These are phyloP conservation scores for Sphagnum magellanicum DNA, from an alignment of 228 moss, liverwort and hornwort genomes.

Conservation along the genomic window DNA sequence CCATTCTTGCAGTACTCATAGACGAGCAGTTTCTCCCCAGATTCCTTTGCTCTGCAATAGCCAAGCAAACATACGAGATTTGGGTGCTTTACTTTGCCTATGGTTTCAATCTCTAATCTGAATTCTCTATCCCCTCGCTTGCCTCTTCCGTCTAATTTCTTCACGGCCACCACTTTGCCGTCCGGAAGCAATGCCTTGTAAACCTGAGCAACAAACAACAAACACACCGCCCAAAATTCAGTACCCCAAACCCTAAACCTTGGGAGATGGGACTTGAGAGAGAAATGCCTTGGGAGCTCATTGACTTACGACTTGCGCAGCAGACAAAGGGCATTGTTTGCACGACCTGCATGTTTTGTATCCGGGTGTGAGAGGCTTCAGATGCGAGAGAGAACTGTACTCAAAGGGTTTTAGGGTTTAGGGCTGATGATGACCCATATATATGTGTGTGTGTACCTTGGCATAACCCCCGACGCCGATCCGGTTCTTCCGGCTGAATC, in stretches of 20 bases:
- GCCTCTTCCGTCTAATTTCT: conserved; percentile 34
- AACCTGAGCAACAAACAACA: conserved; percentile 13
- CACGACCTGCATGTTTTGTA: too few species aligned
- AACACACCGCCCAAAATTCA: too few species aligned
- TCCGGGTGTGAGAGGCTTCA: too few species aligned
- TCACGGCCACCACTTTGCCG: conserved; percentile 36
- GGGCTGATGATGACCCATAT: too few species aligned
- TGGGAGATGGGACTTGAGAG: too few species aligned
- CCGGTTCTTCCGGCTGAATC: conserved; percentile 29
- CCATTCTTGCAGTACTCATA: conserved; percentile 52
- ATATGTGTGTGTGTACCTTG: conserved; percentile 13
- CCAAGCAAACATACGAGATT: conserved; percentile 43
- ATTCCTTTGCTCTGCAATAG: conserved; percentile 39
- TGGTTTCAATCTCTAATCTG: conserved; percentile 47
- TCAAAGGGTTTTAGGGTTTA: too few species aligned
- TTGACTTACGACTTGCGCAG: too few species aligned
- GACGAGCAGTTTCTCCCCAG: conserved; percentile 28
- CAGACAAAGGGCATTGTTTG: too few species aligned
- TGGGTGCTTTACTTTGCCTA: conserved; percentile 48
- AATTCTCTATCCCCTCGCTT: conserved; percentile 48
- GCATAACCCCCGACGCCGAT: conserved; percentile 43
- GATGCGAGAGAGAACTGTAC: too few species aligned
- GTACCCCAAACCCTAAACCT: too few species aligned
- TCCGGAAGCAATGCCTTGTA: conserved; percentile 41
- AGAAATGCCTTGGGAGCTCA: too few species aligned